These are phyloP conservation scores for Backusella macrospora DNA, from an alignment of 192 early-diverging fungal genomes.

Conservation along the genomic window DNA sequence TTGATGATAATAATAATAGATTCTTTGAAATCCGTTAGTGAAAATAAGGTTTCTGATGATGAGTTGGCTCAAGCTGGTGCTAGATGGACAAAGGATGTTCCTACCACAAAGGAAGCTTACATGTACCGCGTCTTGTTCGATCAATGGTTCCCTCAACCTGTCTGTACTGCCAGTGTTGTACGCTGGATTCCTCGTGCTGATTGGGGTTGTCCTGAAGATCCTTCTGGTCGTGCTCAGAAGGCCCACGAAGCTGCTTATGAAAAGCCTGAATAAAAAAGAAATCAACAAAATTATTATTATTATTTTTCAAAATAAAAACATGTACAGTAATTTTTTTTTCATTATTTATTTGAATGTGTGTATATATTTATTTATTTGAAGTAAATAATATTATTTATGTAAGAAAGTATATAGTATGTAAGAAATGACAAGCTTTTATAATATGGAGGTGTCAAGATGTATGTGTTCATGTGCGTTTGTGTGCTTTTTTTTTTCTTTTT, in stretches of 20 bases:
- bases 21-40: slow-evolving; percentile 79
- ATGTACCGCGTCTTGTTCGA: slow-evolving; percentile 95
- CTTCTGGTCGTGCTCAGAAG: slow-evolving; percentile 96
- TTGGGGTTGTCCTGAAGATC: slow-evolving; percentile 98
- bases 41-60: slow-evolving; percentile 74
- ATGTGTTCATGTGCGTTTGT: not conserved
- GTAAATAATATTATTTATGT: slow-evolving; percentile 6
- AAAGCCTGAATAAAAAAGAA: slow-evolving; percentile 18
- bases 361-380: not conserved
- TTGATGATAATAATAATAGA: slow-evolving; percentile 31
- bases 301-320: slow-evolving; percentile 9
- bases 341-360: not conserved
- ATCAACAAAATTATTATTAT: not conserved
- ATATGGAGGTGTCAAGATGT: slow-evolving; percentile 7
- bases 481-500: slow-evolving; percentile 6
- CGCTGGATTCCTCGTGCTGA: slow-evolving; percentile 96
- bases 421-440: slow-evolving; percentile 9
- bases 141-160: slow-evolving; percentile 88
- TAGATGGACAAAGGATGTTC: slow-evolving; percentile 87
- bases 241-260: slow-evolving; percentile 77
- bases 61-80: slow-evolving; percentile 66
- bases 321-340: slow-evolving; percentile 13
- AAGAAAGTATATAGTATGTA: not conserved
- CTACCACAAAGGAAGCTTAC: slow-evolving; percentile 96
- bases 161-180: slow-evolving; percentile 88